These are phyloP conservation scores for Tribonema minus DNA, from an alignment of 108 stramenopile species.

Conservation along the genomic window DNA sequence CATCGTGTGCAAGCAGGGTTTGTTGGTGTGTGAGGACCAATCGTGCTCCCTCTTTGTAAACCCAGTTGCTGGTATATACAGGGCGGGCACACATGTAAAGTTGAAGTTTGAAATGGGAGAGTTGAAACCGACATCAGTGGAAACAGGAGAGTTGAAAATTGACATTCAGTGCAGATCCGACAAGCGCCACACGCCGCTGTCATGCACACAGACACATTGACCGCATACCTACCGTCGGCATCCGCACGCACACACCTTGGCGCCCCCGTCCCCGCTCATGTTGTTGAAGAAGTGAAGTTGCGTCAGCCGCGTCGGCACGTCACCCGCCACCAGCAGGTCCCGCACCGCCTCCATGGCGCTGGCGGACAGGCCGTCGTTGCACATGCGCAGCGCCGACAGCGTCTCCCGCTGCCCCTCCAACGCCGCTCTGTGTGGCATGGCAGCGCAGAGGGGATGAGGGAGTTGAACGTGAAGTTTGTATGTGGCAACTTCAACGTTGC, in stretches of 20 bases:
- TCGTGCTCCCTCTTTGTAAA: too few species aligned
- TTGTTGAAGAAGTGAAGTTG: constrained; percentile 53
- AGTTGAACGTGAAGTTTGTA: too few species aligned
- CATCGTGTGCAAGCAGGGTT: too few species aligned
- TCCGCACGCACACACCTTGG: constrained; percentile 10
- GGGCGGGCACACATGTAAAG: neutral
- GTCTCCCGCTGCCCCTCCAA: constrained; percentile 20
- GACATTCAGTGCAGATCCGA: too few species aligned
- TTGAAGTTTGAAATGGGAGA: too few species aligned
- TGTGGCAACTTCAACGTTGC: too few species aligned
- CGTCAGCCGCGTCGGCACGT: constrained; percentile 2
- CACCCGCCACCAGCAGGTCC: neutral
- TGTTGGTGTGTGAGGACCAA: too few species aligned
- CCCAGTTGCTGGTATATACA: too few species aligned
- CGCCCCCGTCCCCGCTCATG: constrained; percentile 52
- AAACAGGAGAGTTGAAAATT: too few species aligned
- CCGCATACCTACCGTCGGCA: too few species aligned
- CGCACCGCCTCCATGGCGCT: constrained; percentile 40
- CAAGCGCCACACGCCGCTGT: neutral
- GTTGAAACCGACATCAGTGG: too few species aligned
- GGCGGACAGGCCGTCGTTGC: constrained; percentile 51
- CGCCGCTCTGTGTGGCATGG: neutral
- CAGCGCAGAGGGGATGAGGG: neutral
- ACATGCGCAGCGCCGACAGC: constrained; percentile 40
- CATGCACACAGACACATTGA: neutral